Conservation (phyloP, 768 basidiomycete species). For the Pleurotus citrinopileatus region DNA sequence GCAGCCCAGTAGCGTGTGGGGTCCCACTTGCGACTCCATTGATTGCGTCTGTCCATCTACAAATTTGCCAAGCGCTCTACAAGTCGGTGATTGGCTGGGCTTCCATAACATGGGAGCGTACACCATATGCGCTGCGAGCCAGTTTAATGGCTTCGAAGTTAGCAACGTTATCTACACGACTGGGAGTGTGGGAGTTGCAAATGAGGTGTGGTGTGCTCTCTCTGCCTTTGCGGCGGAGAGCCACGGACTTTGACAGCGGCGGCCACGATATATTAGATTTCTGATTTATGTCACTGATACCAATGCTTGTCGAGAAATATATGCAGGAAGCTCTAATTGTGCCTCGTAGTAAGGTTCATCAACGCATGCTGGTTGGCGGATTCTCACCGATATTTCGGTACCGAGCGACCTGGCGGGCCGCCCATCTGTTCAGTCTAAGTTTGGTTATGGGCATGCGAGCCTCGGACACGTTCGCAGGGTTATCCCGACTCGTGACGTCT, state of each 20-base stretch:
- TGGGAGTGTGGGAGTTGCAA: constrained; percentile 46
- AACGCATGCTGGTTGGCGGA: constrained; percentile 19
- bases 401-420: constrained; percentile 32
- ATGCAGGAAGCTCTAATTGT: constrained; percentile 9
- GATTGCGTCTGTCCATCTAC: constrained; percentile 79
- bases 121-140: constrained; percentile 95
- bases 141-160: constrained; percentile 89
- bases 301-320: not conserved
- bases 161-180: constrained; percentile 80
- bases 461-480: constrained; percentile 31
- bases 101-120: constrained; percentile 99
- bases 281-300: constrained; percentile 6
- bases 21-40: constrained; percentile 97
- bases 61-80: constrained; percentile 62
- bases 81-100: constrained; percentile 97
- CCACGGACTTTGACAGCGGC: constrained; percentile 28
- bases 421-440: constrained; percentile 13
- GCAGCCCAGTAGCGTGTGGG: constrained; percentile 82
- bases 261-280: constrained; percentile 11
- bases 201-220: constrained; percentile 52
- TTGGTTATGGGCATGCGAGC: constrained; percentile 25
- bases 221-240: constrained; percentile 44
- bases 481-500: constrained; percentile 29
- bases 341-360: constrained; percentile 21
- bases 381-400: constrained; percentile 23